Evolutionary conservation across 441 rosid genomes (phyloP), one percentile per base, ranked within the genome.

Genomic region (Euphorbia schlechtendalii): DNA sequence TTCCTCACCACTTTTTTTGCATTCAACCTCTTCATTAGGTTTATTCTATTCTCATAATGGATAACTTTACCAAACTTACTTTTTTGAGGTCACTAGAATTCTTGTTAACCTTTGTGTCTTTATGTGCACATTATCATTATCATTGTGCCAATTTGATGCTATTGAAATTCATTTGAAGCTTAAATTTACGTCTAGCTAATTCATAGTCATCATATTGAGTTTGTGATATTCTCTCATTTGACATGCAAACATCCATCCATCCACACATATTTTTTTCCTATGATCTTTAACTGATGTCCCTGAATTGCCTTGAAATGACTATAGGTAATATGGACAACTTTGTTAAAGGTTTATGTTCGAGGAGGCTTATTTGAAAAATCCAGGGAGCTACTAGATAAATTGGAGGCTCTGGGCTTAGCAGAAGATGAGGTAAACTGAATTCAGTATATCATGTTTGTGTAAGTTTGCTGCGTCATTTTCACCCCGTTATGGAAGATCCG

Each of bases 281-380:
- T 48, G 34, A 8, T 53, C 20, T 32, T 54, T 14, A 7, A 34
- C 32, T 46, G 48, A 9, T 63, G 59, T 63, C 61, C 32, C 64
- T 66, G 45, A 54, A 24, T 54, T 21, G 67, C 22, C 11, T 68
- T 75, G 66, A 54, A 74, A 67, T 68, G 52, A 64, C 66, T 80
- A 70, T 86, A 93, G 98, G 95, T 93, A 66, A 80, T 88, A 71
- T 71, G 87, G 84, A 90, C 98, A 63, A 93, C 95, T 60, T 69
- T 93, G 69, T 77, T 93, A 46, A 93, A 93, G 78, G 98, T 82
- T 10, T 88, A 93, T 69, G 87, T 86, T 22, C 82, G 84, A 83
- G 96, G 96, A 74, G 93, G 94, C 32, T 72, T 93, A 78, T 90
- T 90, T 84, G 95, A 88, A n/a, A 86, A 85, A 71, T 83, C 99